Evolutionary conservation across 1,284 basidiomycete genomes (phyloP).

Genomic region (Pseudozyma thailandica): DNA sequence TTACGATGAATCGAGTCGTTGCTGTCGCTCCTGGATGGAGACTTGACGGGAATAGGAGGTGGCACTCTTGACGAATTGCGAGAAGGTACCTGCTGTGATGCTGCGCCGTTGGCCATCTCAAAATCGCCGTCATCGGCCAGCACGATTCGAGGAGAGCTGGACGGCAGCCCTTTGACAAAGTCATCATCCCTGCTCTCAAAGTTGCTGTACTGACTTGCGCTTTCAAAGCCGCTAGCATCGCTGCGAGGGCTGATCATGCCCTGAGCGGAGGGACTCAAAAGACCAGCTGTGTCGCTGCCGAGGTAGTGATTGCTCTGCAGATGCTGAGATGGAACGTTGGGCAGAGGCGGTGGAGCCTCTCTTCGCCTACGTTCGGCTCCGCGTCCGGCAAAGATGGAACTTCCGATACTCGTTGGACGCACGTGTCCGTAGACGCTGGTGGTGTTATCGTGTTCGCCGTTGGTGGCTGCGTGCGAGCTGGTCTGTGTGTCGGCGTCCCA

Average conservation of each 20-base stretch:
- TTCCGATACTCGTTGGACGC: conserved; percentile 49
- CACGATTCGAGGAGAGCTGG: background rate
- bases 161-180: conserved; percentile 12
- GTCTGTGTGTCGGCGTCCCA: conserved; percentile 46
- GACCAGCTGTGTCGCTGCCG: conserved; percentile 16
- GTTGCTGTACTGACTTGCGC: conserved; percentile 39
- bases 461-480: conserved; percentile 21
- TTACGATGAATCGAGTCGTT: conserved; percentile 19
- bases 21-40: conserved; percentile 30
- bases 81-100: conserved; percentile 10
- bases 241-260: conserved; percentile 31
- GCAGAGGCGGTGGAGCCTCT: conserved; percentile 46
- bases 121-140: background rate
- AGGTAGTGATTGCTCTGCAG: conserved; percentile 4
- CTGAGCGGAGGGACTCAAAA: conserved; percentile 27
- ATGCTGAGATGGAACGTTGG: conserved; percentile 12
- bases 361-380: conserved; percentile 37
- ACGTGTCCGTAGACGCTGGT: conserved; percentile 47
- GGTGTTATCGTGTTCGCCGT: conserved; percentile 18
- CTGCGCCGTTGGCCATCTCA: background rate
- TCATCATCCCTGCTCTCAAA: conserved; percentile 18
- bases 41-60: conserved; percentile 33
- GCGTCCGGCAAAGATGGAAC: conserved; percentile 57
- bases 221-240: conserved; percentile 40
- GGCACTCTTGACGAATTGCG: conserved; percentile 23